Percentiles rank a stretch among this genome's conserved stretches.
phyloP scores from a whole-genome alignment of 2,329 filamentous ascomycete genomes.

The Diplocarpon mali region DNA sequence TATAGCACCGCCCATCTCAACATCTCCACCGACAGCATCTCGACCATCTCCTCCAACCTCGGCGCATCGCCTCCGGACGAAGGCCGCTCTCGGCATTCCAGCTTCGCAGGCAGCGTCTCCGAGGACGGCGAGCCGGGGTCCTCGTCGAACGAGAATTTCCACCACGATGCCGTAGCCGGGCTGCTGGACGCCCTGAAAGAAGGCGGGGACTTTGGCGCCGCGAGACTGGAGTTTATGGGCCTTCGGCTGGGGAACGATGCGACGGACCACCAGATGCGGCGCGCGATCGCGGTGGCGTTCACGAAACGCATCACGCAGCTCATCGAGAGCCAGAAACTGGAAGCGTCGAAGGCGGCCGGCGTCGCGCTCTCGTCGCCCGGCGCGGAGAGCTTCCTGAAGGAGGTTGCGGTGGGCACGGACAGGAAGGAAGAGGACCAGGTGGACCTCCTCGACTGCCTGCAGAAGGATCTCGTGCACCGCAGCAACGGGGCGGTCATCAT shows the following conservation, averaged over 20 bases:
- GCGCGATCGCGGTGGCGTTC: constrained; percentile 76
- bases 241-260: constrained; percentile 87
- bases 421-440: constrained; percentile 63
- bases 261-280: constrained; percentile 77
- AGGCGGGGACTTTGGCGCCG: constrained; percentile 66
- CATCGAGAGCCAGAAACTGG: constrained; percentile 41
- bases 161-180: constrained; percentile 75
- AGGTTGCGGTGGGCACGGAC: constrained; percentile 52
- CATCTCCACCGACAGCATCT: constrained; percentile 45
- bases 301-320: constrained; percentile 71
- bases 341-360: constrained; percentile 54
- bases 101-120: constrained; percentile 63
- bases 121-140: constrained; percentile 41
- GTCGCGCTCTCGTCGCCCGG: constrained; percentile 45
- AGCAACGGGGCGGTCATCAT: constrained; percentile 58
- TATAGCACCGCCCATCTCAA: constrained; percentile 28
- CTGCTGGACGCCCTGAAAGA: constrained; percentile 78
- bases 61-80: constrained; percentile 29
- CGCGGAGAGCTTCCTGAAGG: constrained; percentile 43
- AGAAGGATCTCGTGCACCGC: constrained; percentile 62
- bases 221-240: constrained; percentile 83
- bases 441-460: constrained; percentile 72
- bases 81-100: constrained; percentile 50
- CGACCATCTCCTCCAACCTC: constrained; percentile 47
- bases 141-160: constrained; percentile 52